Conservation (phyloP, 2,329 filamentous ascomycete genomes). For the Fusarium burgessii region DNA sequence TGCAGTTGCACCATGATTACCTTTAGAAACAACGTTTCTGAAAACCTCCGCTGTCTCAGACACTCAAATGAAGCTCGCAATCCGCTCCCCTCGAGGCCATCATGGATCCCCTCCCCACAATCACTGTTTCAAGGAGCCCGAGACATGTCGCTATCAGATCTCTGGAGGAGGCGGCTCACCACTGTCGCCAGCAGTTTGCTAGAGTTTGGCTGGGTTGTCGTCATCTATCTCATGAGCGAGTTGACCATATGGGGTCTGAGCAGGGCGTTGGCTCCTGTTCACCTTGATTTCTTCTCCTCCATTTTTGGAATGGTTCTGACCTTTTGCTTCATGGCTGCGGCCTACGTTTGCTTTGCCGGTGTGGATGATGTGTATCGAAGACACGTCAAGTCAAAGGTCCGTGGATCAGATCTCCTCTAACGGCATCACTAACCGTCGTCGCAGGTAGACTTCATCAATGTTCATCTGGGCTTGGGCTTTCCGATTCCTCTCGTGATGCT, state of each 20-base stretch:
- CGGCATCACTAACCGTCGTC: conserved; percentile 6
- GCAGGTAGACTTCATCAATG: conserved; percentile 63
- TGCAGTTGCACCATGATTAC: conserved; percentile 41
- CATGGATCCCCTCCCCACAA: conserved; percentile 22
- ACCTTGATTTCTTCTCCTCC: conserved; percentile 60
- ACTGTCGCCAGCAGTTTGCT: conserved; percentile 7
- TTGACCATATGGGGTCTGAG: conserved; percentile 61
- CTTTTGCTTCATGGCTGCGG: conserved; percentile 51
- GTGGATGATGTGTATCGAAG: conserved; percentile 48
- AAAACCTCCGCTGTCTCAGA: conserved; percentile 49
- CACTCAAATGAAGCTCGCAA: conserved; percentile 41
- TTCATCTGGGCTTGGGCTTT: conserved; percentile 64
- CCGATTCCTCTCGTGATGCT: conserved; percentile 63
- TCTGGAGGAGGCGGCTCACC: conserved; percentile 39
- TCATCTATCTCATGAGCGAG: conserved; percentile 57
- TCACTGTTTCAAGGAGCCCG: conserved; percentile 42
- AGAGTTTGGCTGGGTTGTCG: conserved; percentile 49
- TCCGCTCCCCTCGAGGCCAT: conserved; percentile 18
- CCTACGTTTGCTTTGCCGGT: conserved; percentile 29
- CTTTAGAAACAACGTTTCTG: conserved; percentile 34
- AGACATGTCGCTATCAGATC: conserved; percentile 38
- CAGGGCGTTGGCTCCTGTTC: conserved; percentile 47
- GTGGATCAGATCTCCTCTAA: not conserved
- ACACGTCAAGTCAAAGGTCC: conserved; percentile 52
- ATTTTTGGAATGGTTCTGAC: conserved; percentile 61